A percentile compares a stretch with the other conserved stretches of the same genome.
Conservation (phyloP, 192 early-diverging fungal species). For the Backusella westeae region DNA sequence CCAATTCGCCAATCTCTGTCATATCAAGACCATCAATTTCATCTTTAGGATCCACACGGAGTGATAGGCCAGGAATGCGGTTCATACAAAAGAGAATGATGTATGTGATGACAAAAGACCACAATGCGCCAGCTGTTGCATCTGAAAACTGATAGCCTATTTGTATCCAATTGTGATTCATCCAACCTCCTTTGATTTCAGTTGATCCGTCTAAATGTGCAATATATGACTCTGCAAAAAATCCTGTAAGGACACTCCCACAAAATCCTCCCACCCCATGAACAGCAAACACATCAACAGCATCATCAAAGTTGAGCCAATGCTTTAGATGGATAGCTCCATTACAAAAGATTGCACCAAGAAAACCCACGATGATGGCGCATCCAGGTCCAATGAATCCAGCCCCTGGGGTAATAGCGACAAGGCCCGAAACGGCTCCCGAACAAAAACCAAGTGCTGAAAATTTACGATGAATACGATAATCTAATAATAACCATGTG, state of each 20-base stretch:
- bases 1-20: constrained; percentile 77
- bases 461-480: constrained; percentile 74
- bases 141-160: constrained; percentile 81
- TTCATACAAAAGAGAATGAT: constrained; percentile 76
- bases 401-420: constrained; percentile 90
- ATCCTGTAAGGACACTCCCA: constrained; percentile 83
- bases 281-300: constrained; percentile 88
- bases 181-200: constrained; percentile 69
- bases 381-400: constrained; percentile 85
- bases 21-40: constrained; percentile 73
- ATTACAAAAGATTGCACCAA: constrained; percentile 77
- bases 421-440: constrained; percentile 88
- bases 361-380: constrained; percentile 75
- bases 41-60: constrained; percentile 74
- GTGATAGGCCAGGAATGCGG: constrained; percentile 69
- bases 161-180: constrained; percentile 79
- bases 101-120: constrained; percentile 74
- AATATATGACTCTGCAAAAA: constrained; percentile 83
- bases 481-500: constrained; percentile 83
- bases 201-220: constrained; percentile 67
- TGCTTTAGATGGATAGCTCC: constrained; percentile 80
- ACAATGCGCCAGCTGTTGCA: constrained; percentile 62
- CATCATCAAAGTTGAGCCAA: constrained; percentile 85
- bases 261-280: constrained; percentile 81
- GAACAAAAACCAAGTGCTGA: constrained; percentile 93